Percentiles rank a stretch among this genome's conserved stretches.
Evolutionary conservation across 208 protist species (phyloP).

Genomic region (Kentomonas sorsogonicus): DNA sequence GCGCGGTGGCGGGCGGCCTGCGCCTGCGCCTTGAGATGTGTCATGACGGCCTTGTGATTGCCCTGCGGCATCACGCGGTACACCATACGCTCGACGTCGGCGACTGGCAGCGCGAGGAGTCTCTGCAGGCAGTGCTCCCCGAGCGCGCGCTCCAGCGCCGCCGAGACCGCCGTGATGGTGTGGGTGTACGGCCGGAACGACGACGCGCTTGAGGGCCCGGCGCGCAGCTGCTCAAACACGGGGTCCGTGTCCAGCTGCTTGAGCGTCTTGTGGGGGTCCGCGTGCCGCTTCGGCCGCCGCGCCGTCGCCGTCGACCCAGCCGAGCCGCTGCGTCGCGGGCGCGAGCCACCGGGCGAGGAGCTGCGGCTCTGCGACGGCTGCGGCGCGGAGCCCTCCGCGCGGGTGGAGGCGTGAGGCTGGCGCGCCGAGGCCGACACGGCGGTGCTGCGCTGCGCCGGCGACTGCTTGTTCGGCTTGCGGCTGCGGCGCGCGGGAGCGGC

Average conservation of each 20-base stretch:
- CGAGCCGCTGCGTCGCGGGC: no score
- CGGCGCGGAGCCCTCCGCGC: not conserved
- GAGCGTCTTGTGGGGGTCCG: not conserved
- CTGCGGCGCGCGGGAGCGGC: conserved; percentile 2
- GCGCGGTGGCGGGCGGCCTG: conserved; percentile 4
- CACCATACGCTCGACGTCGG: conserved; percentile 45
- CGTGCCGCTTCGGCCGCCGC: not conserved
- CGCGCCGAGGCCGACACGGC: no score
- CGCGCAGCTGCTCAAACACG: conserved; percentile 12
- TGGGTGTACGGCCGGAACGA: conserved; percentile 5
- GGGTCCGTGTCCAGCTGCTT: conserved; percentile 3
- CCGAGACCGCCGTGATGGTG: conserved; percentile 27
- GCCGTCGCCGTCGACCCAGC: not conserved
- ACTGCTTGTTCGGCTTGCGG: conserved; percentile 1
- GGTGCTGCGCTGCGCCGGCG: no score
- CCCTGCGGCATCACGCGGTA: conserved; percentile 16
- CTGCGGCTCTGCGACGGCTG: not conserved
- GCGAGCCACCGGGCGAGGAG: not conserved
- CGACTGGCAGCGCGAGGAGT: conserved; percentile 28
- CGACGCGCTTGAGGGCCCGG: conserved; percentile 9
- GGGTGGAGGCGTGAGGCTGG: no score
- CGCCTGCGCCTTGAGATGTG: conserved; percentile 30
- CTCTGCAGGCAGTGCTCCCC: conserved; percentile 30
- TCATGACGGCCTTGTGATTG: conserved; percentile 34
- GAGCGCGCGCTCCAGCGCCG: conserved; percentile 31